phyloP scores from a whole-genome alignment of 2,329 filamentous ascomycete species.

The Xylaria sp. region DNA sequence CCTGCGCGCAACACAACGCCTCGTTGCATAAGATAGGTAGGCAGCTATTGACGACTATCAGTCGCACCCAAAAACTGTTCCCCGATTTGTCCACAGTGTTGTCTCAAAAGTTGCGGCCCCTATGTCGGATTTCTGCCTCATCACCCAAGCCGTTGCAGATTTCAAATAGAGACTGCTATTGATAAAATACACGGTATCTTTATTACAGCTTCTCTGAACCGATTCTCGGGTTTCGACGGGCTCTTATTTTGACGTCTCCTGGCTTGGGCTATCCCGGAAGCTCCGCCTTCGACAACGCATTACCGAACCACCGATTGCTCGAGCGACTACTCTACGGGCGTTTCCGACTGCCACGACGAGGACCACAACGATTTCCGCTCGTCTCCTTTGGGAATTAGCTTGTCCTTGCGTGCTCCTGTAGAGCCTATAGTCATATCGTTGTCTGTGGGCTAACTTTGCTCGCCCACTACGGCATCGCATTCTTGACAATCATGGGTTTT shows the following conservation, averaged over 20 bases:
- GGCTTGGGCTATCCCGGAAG: constrained; percentile 27
- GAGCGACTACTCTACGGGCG: background rate
- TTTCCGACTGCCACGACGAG: background rate
- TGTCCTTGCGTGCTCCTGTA: background rate
- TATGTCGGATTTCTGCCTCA: constrained; percentile 10
- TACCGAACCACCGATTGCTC: constrained; percentile 19
- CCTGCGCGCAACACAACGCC: constrained; percentile 17
- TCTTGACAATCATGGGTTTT: constrained; percentile 77
- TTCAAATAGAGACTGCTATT: constrained; percentile 18
- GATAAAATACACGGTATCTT: constrained; percentile 5
- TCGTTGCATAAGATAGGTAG: constrained; percentile 22
- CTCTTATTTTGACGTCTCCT: constrained; percentile 5
- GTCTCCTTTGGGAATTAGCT: background rate
- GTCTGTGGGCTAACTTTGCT: constrained; percentile 5
- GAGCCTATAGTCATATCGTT: background rate
- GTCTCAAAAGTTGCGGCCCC: constrained; percentile 14
- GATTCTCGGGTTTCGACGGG: constrained; percentile 11
- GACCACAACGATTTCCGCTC: background rate
- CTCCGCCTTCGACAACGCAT: constrained; percentile 24
- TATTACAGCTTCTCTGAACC: constrained; percentile 4
- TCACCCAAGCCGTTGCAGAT: constrained; percentile 14
- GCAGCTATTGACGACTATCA: constrained; percentile 16
- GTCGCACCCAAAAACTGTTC: constrained; percentile 7
- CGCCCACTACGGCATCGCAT: constrained; percentile 18
- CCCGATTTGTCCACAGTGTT: constrained; percentile 11